These are phyloP conservation scores for Trypanosoma lewisi DNA, from an alignment of 208 protist species.

Conservation along the genomic window DNA sequence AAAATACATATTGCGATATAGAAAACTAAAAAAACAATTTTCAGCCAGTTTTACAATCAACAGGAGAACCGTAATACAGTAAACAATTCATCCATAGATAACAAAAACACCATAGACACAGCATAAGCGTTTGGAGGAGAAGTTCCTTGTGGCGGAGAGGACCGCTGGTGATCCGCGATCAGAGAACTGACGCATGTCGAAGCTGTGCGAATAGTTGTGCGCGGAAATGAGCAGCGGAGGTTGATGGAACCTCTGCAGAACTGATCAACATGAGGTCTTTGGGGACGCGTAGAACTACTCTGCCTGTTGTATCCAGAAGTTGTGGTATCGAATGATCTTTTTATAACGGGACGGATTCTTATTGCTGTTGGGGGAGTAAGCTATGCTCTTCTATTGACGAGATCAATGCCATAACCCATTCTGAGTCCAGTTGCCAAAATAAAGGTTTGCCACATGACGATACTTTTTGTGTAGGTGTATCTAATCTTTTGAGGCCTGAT, in stretches of 20 bases:
- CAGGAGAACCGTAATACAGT: neutral
- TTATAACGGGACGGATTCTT: neutral
- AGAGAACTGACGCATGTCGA: neutral
- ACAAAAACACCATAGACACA: conserved; percentile 3
- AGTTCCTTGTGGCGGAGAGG: neutral
- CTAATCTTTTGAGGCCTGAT: neutral
- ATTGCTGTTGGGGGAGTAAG: conserved; percentile 14
- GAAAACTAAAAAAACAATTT: neutral
- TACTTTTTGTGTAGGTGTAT: conserved; percentile 1
- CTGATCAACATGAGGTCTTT: neutral
- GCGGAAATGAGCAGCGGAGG: neutral
- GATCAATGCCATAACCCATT: neutral
- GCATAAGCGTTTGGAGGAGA: neutral
- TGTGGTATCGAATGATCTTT: neutral
- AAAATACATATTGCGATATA: neutral
- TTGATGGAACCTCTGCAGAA: neutral
- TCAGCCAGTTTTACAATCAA: neutral
- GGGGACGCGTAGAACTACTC: neutral
- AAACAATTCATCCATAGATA: conserved; percentile 3
- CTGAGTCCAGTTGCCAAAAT: neutral
- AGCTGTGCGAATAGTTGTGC: neutral
- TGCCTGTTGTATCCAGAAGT: no score
- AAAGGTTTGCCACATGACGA: neutral
- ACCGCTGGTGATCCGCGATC: neutral
- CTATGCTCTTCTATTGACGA: neutral